These are phyloP conservation scores for Podaxis sp. DNA, from an alignment of 768 basidiomycete genomes.

Conservation along the genomic window DNA sequence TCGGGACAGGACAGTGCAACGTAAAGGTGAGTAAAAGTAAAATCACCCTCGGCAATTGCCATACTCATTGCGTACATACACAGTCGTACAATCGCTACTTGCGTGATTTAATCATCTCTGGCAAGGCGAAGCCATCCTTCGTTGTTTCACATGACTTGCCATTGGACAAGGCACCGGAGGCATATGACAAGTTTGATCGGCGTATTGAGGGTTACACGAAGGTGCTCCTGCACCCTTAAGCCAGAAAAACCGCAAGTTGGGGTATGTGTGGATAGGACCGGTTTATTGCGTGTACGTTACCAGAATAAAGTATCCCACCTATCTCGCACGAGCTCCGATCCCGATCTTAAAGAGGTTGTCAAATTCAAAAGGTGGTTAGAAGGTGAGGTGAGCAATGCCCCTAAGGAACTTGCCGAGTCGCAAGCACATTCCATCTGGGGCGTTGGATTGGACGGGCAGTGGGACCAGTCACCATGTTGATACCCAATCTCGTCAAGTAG, in stretches of 20 bases:
- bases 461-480: constrained; percentile 70
- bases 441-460: constrained; percentile 50
- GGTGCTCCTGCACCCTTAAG: constrained; percentile 45
- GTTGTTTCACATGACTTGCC: constrained; percentile 50
- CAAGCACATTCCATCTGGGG: constrained; percentile 59
- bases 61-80: not conserved
- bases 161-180: constrained; percentile 42
- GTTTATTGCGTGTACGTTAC: not conserved
- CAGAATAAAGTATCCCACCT: constrained; percentile 7
- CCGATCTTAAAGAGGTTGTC: not conserved
- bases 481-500: constrained; percentile 84
- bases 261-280: not conserved
- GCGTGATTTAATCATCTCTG: constrained; percentile 49
- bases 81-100: constrained; percentile 51
- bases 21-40: constrained; percentile 35
- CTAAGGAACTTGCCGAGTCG: constrained; percentile 55
- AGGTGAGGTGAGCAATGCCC: constrained; percentile 26
- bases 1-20: constrained; percentile 55
- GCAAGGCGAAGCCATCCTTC: constrained; percentile 49
- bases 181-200: constrained; percentile 52
- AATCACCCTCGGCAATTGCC: not conserved
- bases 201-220: constrained; percentile 51
- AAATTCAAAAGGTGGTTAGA: not conserved
- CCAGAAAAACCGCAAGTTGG: not conserved
- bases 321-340: constrained; percentile 7